Evolutionary conservation across 2,329 filamentous ascomycete genomes (phyloP).

Genomic region (Cordyceps sp.): DNA sequence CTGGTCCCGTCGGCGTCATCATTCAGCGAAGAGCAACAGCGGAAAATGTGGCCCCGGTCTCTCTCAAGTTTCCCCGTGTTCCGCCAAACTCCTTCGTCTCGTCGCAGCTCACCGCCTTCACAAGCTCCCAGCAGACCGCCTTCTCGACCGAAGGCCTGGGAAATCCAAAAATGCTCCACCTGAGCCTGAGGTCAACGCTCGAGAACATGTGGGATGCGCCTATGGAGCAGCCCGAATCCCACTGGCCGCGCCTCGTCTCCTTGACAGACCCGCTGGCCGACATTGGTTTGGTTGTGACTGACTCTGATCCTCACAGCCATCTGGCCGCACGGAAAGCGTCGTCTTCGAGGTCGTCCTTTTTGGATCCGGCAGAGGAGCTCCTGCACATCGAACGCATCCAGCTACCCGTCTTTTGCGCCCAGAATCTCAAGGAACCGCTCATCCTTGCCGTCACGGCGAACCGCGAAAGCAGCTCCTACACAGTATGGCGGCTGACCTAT

Average conservation of each 20-base stretch:
- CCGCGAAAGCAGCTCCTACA: conserved; percentile 58
- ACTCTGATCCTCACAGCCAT: conserved; percentile 23
- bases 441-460: conserved; percentile 72
- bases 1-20: conserved; percentile 67
- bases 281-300: conserved; percentile 62
- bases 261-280: conserved; percentile 77
- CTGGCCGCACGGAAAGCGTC: conserved; percentile 14
- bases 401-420: conserved; percentile 28
- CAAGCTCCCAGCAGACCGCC: conserved; percentile 30
- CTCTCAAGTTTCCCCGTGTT: conserved; percentile 40
- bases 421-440: conserved; percentile 31
- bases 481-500: conserved; percentile 72
- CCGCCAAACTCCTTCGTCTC: conserved; percentile 75
- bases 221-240: conserved; percentile 34
- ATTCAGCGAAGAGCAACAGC: conserved; percentile 61
- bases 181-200: conserved; percentile 34
- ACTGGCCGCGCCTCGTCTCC: conserved; percentile 63
- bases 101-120: conserved; percentile 41
- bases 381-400: conserved; percentile 60
- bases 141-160: conserved; percentile 42
- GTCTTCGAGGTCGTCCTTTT: conserved; percentile 30
- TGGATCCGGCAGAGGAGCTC: conserved; percentile 67
- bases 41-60: conserved; percentile 31
- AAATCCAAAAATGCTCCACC: conserved; percentile 34
- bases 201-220: conserved; percentile 42